Base-by-base conservation (phyloP, 2,329 filamentous ascomycete species). In the Pestalotiopsis sp. region DNA sequence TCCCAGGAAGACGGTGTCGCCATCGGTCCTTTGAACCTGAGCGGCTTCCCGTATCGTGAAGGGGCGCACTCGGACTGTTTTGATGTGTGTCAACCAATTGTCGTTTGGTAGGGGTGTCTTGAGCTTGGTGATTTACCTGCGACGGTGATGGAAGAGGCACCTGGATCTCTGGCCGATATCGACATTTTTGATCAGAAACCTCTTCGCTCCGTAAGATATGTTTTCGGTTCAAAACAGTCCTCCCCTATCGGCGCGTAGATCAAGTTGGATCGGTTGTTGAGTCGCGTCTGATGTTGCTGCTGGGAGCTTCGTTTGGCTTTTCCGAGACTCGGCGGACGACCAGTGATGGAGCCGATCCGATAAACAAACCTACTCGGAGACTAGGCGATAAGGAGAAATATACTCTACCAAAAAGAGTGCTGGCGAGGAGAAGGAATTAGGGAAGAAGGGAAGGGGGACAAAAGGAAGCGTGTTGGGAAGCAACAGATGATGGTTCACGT, bases 41-140 rank as follows among this genome's bases (percentile, higher is more conserved):
- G 96, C 96, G 73, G 96, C 96, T 85, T 99, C 96, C 82, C 94
- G 87, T 73, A 98, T 98, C 11, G 89, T 92, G 74, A 92, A 92
- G 5, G 90, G 90, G 73, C 90, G 88, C 73, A 92, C 90, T 76
- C 90, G 88, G 71, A 92, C 89, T 90, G 73, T 22, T 40, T 55
- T 20, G n/a, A 71, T 80, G 67, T 83, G 78, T 69, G 69, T 68
- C 67, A 65, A 22, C 62, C 14, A 7, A 24, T 60, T n/a, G 60
- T 38, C 24, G 17, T 26, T 38, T 38, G 63, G 22, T 13, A 30
- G 57, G 35, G 24, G 10, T 24, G 22, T 35, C 26, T 55, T 13
- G 10, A 55, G 20, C 38, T 22, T 7, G 24, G 58, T 26, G 66
- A 66, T 26, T 24, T 80, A 89, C 86, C 85, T 74, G 86, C 83